Conservation (phyloP, 2,329 filamentous ascomycete genomes). For the Gnomoniopsis smithogilvyi region DNA sequence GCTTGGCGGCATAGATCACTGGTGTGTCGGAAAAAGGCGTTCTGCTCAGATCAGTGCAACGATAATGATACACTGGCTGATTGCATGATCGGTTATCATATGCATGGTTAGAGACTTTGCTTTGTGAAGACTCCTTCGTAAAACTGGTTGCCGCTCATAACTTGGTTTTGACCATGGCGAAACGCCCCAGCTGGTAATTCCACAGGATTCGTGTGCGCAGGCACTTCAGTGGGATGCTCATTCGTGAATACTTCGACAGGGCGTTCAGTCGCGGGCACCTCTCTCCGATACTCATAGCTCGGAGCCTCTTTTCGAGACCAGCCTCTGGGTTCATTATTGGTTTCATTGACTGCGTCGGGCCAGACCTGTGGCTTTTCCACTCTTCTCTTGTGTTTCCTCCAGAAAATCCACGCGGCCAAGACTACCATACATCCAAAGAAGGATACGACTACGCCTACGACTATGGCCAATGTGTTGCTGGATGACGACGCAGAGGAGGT, state of each 20-base stretch:
- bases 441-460: neutral
- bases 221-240: neutral
- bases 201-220: neutral
- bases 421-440: neutral
- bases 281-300: neutral
- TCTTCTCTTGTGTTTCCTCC: neutral
- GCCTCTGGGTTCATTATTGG: too few species aligned
- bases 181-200: neutral
- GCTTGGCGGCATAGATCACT: too few species aligned
- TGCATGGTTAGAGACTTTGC: too few species aligned
- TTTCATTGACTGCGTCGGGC: neutral
- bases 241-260: neutral
- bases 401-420: neutral
- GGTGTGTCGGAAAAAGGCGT: too few species aligned
- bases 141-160: neutral
- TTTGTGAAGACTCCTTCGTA: too few species aligned
- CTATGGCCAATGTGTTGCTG: neutral
- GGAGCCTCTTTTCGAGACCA: neutral
- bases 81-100: too few species aligned
- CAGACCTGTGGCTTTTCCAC: neutral
- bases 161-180: neutral
- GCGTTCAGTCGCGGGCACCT: neutral
- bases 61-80: too few species aligned
- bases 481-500: neutral
- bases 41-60: too few species aligned